Conservation (phyloP, 176 grass and related monocot genomes). For the Bolboschoenus planiculmis region DNA sequence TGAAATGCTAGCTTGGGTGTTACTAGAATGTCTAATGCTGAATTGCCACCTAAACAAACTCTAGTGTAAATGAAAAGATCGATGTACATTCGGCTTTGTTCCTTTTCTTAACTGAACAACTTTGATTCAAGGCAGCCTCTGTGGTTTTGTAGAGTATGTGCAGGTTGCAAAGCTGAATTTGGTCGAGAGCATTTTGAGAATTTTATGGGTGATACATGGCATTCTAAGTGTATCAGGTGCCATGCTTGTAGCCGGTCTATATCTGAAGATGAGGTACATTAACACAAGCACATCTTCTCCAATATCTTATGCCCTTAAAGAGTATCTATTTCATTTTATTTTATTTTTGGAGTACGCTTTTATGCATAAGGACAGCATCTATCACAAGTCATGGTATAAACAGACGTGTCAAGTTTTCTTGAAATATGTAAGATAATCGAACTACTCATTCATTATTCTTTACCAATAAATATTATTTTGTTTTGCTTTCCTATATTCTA, state of each 20-base stretch:
- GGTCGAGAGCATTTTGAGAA: slow-evolving; percentile 57
- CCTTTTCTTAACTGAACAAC: not conserved
- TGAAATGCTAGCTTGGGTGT: slow-evolving; percentile 87
- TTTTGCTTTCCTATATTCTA: not conserved
- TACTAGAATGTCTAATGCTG: slow-evolving; percentile 75
- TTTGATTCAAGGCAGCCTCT: not conserved
- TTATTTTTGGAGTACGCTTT: slow-evolving; percentile 47
- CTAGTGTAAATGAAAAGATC: not conserved
- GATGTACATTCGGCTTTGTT: not conserved
- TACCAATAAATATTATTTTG: not conserved
- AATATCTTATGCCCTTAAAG: not conserved
- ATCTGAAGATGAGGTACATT: slow-evolving; percentile 57
- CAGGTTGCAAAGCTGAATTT: slow-evolving; percentile 70
- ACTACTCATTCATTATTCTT: not conserved
- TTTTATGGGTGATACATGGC: slow-evolving; percentile 74
- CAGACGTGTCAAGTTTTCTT: slow-evolving; percentile 90
- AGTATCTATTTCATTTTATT: not conserved
- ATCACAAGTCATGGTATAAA: slow-evolving; percentile 73
- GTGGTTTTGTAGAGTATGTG: slow-evolving; percentile 54
- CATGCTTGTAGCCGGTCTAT: slow-evolving; percentile 69
- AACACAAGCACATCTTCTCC: not conserved
- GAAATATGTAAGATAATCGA: slow-evolving; percentile 43
- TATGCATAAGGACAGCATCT: slow-evolving; percentile 48
- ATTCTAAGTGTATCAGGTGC: slow-evolving; percentile 82
- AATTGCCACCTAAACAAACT: slow-evolving; percentile 28